Evolutionary conservation across 1,284 basidiomycete genomes (phyloP), one percentile per base, ranked within the genome.

Genomic region (Microstroma glucosiphilum): DNA sequence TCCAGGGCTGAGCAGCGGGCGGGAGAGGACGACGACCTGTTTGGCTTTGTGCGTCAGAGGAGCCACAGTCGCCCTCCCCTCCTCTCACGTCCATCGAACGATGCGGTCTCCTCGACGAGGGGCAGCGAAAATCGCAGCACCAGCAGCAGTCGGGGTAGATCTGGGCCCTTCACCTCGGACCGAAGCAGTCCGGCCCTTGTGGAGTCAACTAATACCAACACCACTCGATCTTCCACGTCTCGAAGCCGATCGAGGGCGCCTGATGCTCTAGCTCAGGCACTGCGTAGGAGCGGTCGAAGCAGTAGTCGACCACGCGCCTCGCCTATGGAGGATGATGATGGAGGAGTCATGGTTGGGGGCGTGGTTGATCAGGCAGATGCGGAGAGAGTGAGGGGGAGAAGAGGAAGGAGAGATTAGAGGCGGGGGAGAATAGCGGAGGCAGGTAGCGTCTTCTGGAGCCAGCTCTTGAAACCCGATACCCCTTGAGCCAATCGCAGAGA

Each of bases 191-290:
- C 61, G 19, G 26, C 62, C 21, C 15, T 49, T 56, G 61, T 65
- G 12, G 65, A 69, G 19, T 46, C 60, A 6, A 62, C 63, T 15
- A 65, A 69, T 40, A 68, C 63, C 7, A 61, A 6, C 21, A 23
- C 51, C 21, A 54, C 65, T 42, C 58, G 69, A 1, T 63, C 65
- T 6, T 66, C 68, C 23, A 70, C 70, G 12, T 61, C 59, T 3
- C 59, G 65, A 12, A 67, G 67, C 37, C 56, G 70, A 3, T 69
- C 68, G 19, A 51, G 70, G 8, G 70, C 70, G 1, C 70, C 70
- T 0, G 70, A 72, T 25, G 70, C 70, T 0, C 51, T 72, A 26
- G 62, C 69, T 19, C 63, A 70, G 57, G 66, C 70, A 26, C 56
- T 72, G 41, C 65, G 63, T 21, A n/a, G 66, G 30, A 37, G 30